Evolutionary conservation across 768 basidiomycete genomes (phyloP).

Genomic region (Pulveroboletus frians): DNA sequence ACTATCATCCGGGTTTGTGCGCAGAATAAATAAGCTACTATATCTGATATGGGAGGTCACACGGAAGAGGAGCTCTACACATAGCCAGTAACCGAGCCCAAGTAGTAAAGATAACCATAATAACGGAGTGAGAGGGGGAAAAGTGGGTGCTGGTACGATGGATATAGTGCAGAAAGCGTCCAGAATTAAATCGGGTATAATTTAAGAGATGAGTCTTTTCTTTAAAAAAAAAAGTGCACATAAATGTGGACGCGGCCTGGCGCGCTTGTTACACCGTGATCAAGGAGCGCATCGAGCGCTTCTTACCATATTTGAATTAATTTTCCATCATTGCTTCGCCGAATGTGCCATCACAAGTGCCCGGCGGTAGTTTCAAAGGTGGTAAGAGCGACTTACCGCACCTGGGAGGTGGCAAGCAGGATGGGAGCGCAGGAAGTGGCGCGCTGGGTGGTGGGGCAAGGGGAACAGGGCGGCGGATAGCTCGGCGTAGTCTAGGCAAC

Average conservation of each 20-base stretch:
- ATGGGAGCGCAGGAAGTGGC: constrained; percentile 26
- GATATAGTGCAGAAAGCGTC: background rate
- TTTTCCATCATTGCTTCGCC: constrained; percentile 22
- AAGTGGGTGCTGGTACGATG: background rate
- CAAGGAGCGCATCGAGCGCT: constrained; percentile 11
- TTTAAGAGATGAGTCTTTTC: background rate
- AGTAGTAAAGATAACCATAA: background rate
- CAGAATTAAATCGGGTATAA: constrained; percentile 19
- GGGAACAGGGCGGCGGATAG: constrained; percentile 29
- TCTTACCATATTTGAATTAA: constrained; percentile 1
- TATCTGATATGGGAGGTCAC: too few relatives aligned
- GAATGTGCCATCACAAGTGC: background rate
- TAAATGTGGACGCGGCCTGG: constrained; percentile 10
- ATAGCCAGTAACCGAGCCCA: background rate
- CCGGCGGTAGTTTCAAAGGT: background rate
- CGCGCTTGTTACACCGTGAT: constrained; percentile 6
- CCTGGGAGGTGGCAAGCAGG: constrained; percentile 19
- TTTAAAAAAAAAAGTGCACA: background rate
- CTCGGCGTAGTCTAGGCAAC: constrained; percentile 37
- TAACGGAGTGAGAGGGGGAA: background rate
- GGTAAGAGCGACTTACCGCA: constrained; percentile 13
- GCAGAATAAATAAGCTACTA: too few relatives aligned
- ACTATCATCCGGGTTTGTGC: too few relatives aligned
- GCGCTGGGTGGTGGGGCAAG: constrained; percentile 25
- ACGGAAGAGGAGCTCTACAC: too few relatives aligned